Evolutionary conservation across 2,329 filamentous ascomycete genomes (phyloP), one percentile per base, ranked within the genome.

Genomic region (Madurella fahalii): DNA sequence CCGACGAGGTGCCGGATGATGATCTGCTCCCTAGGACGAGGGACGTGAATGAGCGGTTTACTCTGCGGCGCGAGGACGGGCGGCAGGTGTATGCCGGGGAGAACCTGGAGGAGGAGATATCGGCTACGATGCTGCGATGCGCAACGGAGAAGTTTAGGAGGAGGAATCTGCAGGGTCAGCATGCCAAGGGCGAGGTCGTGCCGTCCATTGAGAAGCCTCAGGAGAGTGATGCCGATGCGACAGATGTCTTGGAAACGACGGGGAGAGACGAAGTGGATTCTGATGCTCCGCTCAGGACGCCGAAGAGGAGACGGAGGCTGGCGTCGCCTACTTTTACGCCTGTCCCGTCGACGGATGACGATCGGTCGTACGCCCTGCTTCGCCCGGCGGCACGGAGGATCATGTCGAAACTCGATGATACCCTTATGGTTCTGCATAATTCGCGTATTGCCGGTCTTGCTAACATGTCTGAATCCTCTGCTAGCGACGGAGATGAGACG

Each of bases 391-490:
- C 88, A 11, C 78, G 85, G n/a, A 85, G 89, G 60, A 79, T 92
- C 15, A 75, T 96, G 9, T 71, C 77, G 1, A 81, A 83, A 37
- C 67, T 96, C 1, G 90, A 96, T 62, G 69, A 75, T 5, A 77
- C 93, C 0, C 78, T 96, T 5, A 74, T 77, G 31, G 81, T 85
- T 3, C 75, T 97, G 13, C 89, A 92, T 65, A 82, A 85, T 55
- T 77, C 82, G 1, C 80, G 86, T 39, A 72, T 81, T 42, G 78
- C 83, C 2, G 80, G 79, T 49, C 59, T 72, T 43, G 54, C 60
- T 17, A 59, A 63, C 30, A 65, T 65, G 2, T 60, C 57, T 5
- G 62, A 59, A 17, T 54, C 59, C n/a, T 61, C 60, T 15, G 56
- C 51, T 42, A 49, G 48, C 25, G 58, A 60, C 34, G 53, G 51